phyloP scores from a whole-genome alignment of 345 rosid species.

The Barbarea vulgaris region DNA sequence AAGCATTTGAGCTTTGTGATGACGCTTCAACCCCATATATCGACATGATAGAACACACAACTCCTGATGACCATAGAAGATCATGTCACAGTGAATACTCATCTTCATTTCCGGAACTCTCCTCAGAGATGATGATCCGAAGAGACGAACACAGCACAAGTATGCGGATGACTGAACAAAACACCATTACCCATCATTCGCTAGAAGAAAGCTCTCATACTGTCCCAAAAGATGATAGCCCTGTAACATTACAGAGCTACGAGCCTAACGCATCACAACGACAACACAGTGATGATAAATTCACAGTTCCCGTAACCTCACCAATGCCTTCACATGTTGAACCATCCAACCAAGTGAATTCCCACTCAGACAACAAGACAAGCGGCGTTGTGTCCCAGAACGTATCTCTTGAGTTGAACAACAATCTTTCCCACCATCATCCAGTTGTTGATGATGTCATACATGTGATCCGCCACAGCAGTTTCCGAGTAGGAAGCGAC shows the following conservation, averaged over 20 bases:
- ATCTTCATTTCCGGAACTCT: constrained; percentile 42
- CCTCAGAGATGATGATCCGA: constrained; percentile 45
- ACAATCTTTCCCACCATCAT: constrained; percentile 50
- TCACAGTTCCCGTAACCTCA: constrained; percentile 46
- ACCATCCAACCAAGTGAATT: constrained; percentile 41
- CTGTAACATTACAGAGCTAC: constrained; percentile 34
- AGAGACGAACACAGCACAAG: constrained; percentile 40
- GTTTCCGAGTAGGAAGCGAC: constrained; percentile 85
- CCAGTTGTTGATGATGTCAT: constrained; percentile 80
- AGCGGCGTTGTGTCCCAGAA: constrained; percentile 43
- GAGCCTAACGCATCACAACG: constrained; percentile 42
- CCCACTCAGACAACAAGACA: constrained; percentile 43
- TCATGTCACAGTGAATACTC: constrained; percentile 42
- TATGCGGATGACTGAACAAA: constrained; percentile 43
- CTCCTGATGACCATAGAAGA: constrained; percentile 44
- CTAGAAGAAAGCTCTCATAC: constrained; percentile 49
- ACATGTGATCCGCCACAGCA: constrained; percentile 87
- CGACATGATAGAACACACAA: constrained; percentile 53
- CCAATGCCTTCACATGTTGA: constrained; percentile 37
- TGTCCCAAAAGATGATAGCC: constrained; percentile 29
- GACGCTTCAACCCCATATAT: constrained; percentile 71
- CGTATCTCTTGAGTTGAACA: constrained; percentile 46
- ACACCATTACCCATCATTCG: constrained; percentile 33
- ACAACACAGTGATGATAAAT: constrained; percentile 65
- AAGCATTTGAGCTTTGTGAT: constrained; percentile 77